Evolutionary conservation across 345 rosid species (phyloP).

Genomic region (Lenwebbia sp.): DNA sequence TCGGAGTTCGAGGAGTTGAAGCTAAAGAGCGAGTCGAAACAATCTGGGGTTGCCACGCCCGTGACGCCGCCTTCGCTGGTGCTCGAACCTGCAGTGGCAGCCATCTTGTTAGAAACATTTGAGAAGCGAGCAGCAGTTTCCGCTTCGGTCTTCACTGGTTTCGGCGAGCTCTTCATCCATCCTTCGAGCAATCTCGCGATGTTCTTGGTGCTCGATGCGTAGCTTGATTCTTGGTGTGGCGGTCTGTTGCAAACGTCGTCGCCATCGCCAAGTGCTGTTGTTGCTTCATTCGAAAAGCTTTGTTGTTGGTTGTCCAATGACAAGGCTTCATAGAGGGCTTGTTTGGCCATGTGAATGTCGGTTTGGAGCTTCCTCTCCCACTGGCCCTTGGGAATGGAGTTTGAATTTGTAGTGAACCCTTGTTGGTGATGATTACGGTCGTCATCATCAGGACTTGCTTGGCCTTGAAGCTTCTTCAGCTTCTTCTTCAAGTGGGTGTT

Average conservation of each 20-base stretch:
- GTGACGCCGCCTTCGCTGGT: background rate
- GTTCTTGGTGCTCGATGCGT: slow-evolving; percentile 31
- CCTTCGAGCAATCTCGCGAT: slow-evolving; percentile 31
- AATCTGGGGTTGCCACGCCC: background rate
- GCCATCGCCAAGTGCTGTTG: background rate
- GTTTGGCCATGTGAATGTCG: slow-evolving; percentile 29
- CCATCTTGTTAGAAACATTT: background rate
- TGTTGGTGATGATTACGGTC: background rate
- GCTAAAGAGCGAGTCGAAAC: slow-evolving; percentile 11
- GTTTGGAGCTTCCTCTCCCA: slow-evolving; percentile 48
- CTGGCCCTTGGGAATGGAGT: slow-evolving; percentile 19
- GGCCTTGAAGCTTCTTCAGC: slow-evolving; percentile 16
- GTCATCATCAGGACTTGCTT: background rate
- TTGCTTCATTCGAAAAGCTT: background rate
- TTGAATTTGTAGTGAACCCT: background rate
- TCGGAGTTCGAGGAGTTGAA: slow-evolving; percentile 3
- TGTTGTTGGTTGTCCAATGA: slow-evolving; percentile 8
- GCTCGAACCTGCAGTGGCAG: background rate
- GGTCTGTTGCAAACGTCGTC: background rate
- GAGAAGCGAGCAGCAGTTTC: background rate
- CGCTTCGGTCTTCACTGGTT: background rate
- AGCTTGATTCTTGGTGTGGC: background rate
- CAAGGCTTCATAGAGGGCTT: slow-evolving; percentile 32
- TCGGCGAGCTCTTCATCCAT: slow-evolving; percentile 20
- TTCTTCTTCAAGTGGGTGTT: slow-evolving; percentile 42